phyloP scores from a whole-genome alignment of 805 yeast genomes.

The Hanseniaspora meyeri region DNA sequence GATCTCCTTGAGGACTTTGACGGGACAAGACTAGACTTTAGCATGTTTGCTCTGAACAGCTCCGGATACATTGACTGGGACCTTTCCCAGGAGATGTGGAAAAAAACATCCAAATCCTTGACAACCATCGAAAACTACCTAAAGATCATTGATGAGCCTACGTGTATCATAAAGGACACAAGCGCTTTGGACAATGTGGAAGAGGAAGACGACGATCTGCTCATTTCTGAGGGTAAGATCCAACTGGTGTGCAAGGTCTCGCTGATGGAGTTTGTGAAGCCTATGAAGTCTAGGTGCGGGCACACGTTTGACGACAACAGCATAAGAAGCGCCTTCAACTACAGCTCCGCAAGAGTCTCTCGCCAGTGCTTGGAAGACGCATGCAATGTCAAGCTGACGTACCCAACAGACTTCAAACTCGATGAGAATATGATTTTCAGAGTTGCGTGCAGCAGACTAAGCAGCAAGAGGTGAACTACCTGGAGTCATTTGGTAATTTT shows the following conservation, averaged over 20 bases:
- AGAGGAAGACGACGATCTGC: constrained; percentile 38
- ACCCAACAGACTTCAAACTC: constrained; percentile 28
- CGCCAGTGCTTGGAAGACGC: constrained; percentile 49
- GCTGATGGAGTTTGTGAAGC: constrained; percentile 37
- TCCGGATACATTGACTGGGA: not conserved
- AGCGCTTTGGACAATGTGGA: constrained; percentile 25
- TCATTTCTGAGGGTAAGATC: constrained; percentile 59
- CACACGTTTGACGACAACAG: constrained; percentile 50
- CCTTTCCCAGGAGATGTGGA: not conserved
- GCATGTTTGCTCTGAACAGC: not conserved
- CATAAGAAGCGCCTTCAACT: constrained; percentile 28
- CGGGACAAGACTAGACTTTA: not conserved
- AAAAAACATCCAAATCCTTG: not conserved
- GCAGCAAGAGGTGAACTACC: constrained; percentile 12
- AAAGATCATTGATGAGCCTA: constrained; percentile 1
- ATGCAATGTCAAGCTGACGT: constrained; percentile 32
- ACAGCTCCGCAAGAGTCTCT: not conserved
- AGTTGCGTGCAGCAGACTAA: constrained; percentile 31
- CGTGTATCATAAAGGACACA: constrained; percentile 9
- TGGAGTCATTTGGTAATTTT: too few species aligned
- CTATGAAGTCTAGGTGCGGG: constrained; percentile 47
- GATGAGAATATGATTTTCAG: constrained; percentile 49
- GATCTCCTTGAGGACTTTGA: not conserved
- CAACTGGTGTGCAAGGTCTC: constrained; percentile 60
- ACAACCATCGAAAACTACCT: not conserved